Conservation (phyloP, 768 basidiomycete genomes). For the Tylopilus sp. region DNA sequence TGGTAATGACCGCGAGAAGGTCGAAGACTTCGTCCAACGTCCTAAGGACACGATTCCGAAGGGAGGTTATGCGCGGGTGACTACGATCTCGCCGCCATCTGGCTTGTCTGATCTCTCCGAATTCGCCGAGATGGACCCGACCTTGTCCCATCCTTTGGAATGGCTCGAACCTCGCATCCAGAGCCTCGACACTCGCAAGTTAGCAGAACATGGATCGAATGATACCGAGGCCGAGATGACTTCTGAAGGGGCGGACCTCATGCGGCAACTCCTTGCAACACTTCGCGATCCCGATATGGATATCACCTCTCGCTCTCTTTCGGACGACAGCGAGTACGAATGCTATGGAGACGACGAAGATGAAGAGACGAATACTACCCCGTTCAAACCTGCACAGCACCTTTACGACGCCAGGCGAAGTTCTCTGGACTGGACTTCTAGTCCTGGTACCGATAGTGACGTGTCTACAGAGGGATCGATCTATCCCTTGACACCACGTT, state of each 20-base stretch:
- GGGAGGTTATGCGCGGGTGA: neutral
- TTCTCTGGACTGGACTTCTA: neutral
- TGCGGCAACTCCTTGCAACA: conserved; percentile 12
- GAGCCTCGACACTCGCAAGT: neutral
- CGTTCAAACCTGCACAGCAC: neutral
- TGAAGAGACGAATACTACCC: neutral
- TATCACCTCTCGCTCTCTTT: neutral
- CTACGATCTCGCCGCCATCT: neutral
- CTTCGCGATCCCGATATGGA: conserved; percentile 15
- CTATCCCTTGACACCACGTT: conserved; percentile 7
- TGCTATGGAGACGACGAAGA: neutral
- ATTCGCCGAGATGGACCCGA: neutral
- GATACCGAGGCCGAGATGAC: neutral
- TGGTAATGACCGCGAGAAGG: no score
- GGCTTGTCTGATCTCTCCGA: neutral
- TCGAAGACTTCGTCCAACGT: no score
- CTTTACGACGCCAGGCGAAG: neutral
- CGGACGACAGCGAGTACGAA: conserved; percentile 8
- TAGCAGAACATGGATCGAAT: neutral
- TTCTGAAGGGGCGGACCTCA: conserved; percentile 5
- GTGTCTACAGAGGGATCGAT: conserved; percentile 1
- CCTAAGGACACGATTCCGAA: no score
- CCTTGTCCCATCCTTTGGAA: neutral
- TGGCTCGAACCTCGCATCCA: no score
- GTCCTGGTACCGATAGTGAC: neutral